Percentiles rank a stretch among this genome's conserved stretches.
Evolutionary conservation across 106 monocot species (phyloP).

Genomic region (Apostasia ramifera): DNA sequence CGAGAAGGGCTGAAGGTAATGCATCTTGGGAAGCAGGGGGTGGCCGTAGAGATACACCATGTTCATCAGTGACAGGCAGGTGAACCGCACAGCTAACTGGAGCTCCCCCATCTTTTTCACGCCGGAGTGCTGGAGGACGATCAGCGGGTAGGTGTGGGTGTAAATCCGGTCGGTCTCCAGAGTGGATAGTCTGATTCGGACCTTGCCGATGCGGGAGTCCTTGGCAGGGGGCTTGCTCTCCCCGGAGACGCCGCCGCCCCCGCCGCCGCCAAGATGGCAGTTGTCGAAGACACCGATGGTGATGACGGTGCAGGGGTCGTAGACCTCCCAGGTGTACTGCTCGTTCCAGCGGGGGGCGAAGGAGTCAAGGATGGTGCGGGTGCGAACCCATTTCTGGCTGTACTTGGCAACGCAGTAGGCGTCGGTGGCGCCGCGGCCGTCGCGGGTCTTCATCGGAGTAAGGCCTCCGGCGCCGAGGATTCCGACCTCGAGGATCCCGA

Average conservation of each 20-base stretch:
- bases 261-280: slow-evolving; percentile 35
- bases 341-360: slow-evolving; percentile 64
- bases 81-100: slow-evolving; percentile 50
- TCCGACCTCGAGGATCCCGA: slow-evolving; percentile 58
- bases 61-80: slow-evolving; percentile 38
- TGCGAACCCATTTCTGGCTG: slow-evolving; percentile 73
- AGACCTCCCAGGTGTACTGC: slow-evolving; percentile 79
- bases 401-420: slow-evolving; percentile 75
- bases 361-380: slow-evolving; percentile 49
- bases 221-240: slow-evolving; percentile 2
- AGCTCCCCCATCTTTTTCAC: slow-evolving; percentile 78
- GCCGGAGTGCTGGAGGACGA: slow-evolving; percentile 48
- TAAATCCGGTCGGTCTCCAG: slow-evolving; percentile 57
- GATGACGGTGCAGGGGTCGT: slow-evolving; percentile 62
- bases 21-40: slow-evolving; percentile 56
- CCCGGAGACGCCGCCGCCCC: slow-evolving; percentile 7
- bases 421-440: slow-evolving; percentile 46
- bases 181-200: slow-evolving; percentile 52
- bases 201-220: slow-evolving; percentile 52
- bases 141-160: slow-evolving; percentile 54
- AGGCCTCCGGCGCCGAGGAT: slow-evolving; percentile 44
- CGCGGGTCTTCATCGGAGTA: slow-evolving; percentile 46
- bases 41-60: slow-evolving; percentile 52
- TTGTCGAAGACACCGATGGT: slow-evolving; percentile 69
- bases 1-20: slow-evolving; percentile 36